Evolutionary conservation across 164 flowering plant genomes (phyloP).

Genomic region (Aristolochia californica): DNA sequence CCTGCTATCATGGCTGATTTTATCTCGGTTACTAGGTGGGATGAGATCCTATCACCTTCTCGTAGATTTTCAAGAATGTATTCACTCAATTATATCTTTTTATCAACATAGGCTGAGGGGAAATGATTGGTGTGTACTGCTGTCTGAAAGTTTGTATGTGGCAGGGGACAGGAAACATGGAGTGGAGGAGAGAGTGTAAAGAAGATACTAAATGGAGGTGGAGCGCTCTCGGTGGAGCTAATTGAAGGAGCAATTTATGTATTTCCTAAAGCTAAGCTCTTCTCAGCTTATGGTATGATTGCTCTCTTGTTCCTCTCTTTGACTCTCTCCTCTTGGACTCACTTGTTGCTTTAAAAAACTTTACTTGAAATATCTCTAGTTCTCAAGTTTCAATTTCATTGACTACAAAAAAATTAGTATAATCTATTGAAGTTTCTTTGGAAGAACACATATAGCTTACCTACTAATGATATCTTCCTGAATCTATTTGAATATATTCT

Average conservation of each 20-base stretch:
- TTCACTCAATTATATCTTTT: not conserved
- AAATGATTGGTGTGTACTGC: not conserved
- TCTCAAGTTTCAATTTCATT: no score
- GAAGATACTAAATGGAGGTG: conserved; percentile 90
- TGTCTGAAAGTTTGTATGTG: not conserved
- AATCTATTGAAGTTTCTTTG: no score
- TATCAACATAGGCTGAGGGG: not conserved
- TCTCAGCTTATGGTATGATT: conserved; percentile 78
- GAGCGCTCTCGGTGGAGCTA: conserved; percentile 49
- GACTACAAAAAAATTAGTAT: no score
- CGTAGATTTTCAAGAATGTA: no score
- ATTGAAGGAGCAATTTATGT: conserved; percentile 27
- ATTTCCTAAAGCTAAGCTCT: conserved; percentile 63
- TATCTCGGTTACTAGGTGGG: conserved; percentile 45
- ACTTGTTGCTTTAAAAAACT: no score
- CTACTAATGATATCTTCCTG: no score
- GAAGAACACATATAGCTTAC: no score
- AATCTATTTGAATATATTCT: no score
- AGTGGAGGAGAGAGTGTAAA: conserved; percentile 30
- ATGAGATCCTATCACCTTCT: no score
- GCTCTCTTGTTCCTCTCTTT: not conserved
- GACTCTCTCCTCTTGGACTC: not conserved
- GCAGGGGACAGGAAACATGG: conserved; percentile 25
- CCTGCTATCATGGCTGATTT: conserved; percentile 85
- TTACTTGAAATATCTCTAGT: no score